Evolutionary conservation across 345 rosid genomes (phyloP).

Genomic region (Cardamine occulta): DNA sequence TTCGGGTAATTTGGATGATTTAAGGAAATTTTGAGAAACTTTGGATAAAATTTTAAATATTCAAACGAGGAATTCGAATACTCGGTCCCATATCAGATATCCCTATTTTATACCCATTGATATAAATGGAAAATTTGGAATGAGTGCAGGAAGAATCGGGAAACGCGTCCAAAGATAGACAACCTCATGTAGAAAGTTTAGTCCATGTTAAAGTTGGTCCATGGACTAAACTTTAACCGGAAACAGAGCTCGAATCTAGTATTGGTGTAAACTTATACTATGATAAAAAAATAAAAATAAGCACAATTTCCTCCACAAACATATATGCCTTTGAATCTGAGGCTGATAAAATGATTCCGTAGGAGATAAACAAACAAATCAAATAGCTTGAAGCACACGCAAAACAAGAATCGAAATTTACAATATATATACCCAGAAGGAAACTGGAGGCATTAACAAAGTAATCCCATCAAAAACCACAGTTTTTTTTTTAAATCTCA

Average conservation of each 20-base stretch:
- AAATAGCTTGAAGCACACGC: conserved; percentile 39
- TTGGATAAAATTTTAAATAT: too few relatives aligned
- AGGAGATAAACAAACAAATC: conserved; percentile 34
- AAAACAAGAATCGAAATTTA: conserved; percentile 36
- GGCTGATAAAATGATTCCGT: conserved; percentile 11
- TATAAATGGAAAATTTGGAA: too few relatives aligned
- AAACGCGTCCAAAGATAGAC: too few relatives aligned
- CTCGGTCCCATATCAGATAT: too few relatives aligned
- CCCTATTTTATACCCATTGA: too few relatives aligned
- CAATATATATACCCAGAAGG: conserved; percentile 43
- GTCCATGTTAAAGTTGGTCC: too few relatives aligned
- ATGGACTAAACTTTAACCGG: too few relatives aligned
- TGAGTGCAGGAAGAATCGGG: too few relatives aligned
- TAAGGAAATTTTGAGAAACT: too few relatives aligned
- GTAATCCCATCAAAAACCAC: conserved; percentile 26
- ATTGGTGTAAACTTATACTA: background rate
- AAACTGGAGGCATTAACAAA: conserved; percentile 35
- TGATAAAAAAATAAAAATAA: background rate
- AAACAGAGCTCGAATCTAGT: background rate
- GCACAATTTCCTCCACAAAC: conserved; percentile 10
- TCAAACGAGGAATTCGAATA: too few relatives aligned
- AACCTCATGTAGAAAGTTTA: too few relatives aligned
- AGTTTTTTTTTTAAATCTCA: conserved; percentile 23
- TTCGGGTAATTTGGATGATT: too few relatives aligned
- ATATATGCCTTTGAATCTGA: background rate